Percentiles rank a stretch among this genome's conserved stretches.
Conservation (phyloP, 805 yeast species). For the Wickerhamomyces rabaulensis region DNA sequence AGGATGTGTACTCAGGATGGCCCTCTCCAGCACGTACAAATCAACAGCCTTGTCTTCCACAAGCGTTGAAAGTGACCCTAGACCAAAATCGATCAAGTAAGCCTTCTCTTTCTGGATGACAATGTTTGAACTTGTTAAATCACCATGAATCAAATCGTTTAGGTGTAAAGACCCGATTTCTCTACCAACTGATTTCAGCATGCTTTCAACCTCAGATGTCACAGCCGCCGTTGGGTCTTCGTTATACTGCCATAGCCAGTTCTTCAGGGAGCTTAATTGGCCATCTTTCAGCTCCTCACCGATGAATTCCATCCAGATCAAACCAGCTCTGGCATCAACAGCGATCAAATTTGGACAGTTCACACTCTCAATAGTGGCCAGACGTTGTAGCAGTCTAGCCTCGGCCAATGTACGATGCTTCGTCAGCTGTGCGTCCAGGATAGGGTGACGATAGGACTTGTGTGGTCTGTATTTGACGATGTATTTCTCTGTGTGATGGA, state of each 20-base stretch:
- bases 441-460: conserved; percentile 86
- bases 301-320: conserved; percentile 83
- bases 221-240: conserved; percentile 24
- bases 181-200: conserved; percentile 54
- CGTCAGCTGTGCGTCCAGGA: conserved; percentile 69
- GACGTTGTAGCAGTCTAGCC: conserved; percentile 65
- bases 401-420: conserved; percentile 81
- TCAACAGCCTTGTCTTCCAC: conserved; percentile 98
- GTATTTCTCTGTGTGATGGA: conserved; percentile 30
- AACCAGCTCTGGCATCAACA: conserved; percentile 72
- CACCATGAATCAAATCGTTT: conserved; percentile 86
- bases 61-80: conserved; percentile 68
- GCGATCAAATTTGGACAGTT: conserved; percentile 69
- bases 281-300: conserved; percentile 50
- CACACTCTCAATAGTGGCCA: conserved; percentile 42
- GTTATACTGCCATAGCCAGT: conserved; percentile 63
- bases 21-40: conserved; percentile 88
- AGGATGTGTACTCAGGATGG: conserved; percentile 88
- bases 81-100: conserved; percentile 83
- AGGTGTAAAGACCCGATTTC: conserved; percentile 68
- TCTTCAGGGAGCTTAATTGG: conserved; percentile 57
- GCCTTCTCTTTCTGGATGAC: conserved; percentile 48
- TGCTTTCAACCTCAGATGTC: conserved; percentile 33
- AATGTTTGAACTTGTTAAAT: conserved; percentile 85
- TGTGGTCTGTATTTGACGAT: conserved; percentile 84